Base-by-base conservation (phyloP, 495 filamentous ascomycete genomes). In the Pyronema omphalodes region DNA sequence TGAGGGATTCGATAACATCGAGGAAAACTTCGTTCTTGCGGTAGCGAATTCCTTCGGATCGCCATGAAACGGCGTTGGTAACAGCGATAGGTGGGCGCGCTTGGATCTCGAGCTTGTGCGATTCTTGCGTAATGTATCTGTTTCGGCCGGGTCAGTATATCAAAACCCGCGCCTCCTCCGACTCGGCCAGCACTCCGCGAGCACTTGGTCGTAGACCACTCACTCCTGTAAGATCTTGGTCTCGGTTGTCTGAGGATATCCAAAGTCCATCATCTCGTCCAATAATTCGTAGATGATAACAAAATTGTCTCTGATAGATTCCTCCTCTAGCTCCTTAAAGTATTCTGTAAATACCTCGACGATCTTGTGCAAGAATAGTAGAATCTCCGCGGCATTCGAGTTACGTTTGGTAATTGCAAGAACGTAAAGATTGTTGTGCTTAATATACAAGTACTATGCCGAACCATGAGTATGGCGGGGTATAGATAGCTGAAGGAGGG, bases 261-360 rank as follows among this genome's bases (percentile, higher is more conserved):
- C 93, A 71, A 96, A 99, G 68, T 99, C 93, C 93, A 99, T 99
- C 93, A 99, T 99, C 72, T 99, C 93, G 67, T 99, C 93, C 58
- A 99, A 78, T 52, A 99, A 71, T 70, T 99, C 93, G 73, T 99
- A 99, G 63, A 99, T 99, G 63, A 99, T 77, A 68, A 99, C 93
- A 61, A 96, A 99, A 73, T 99, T 99, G 71, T 99, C 93, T 53
- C 93, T 83, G 66, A 99, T 99, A 67, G 86, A 93, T 70, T 99
- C 93, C 69, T 99, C 93, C 68, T 99, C 93, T 51, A 99, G 77
- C 62, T 93, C 89, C 68, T 99, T 99, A 74, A 99, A 99, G 72
- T 99, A 99, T 68, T 99, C 93, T 43, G 93, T 96, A 66, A 99
- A 96, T 46, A 96, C 93, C 70, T 96, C 93, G 60, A 99, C 93